Evolutionary conservation across 805 yeast genomes (phyloP), one percentile per base, ranked within the genome.

Genomic region (Hanseniaspora valbyensis): DNA sequence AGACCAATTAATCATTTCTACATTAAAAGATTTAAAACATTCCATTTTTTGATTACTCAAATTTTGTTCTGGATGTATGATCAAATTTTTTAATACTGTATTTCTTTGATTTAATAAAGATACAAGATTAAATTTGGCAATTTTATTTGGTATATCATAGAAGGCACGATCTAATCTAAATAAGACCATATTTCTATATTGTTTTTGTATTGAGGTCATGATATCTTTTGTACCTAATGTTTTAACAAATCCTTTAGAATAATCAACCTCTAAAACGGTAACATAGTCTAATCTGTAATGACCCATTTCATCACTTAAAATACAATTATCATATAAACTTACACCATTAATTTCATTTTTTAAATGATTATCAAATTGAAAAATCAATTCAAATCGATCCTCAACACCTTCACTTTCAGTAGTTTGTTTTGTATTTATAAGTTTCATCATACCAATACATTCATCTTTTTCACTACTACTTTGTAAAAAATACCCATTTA

Each of bases 131-230:
- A 67, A 83, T 41, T 96, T 68, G 0, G 95, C 88, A 30, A 81
- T 59, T 0, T 86, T 76, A 71, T 89, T 71, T 0, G 89, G 88
- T 56, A 76, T 79, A 50, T 77, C 81, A 66, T 80, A 74, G 42
- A 81, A 88, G 64, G 88, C 94, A 59, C 77, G 80, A 61, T 90
- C 97, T 24, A 89, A 70, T 50, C 97, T 69, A 56, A 76, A 48
- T 26, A 48, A 87, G 2, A 63, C 57, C 1, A 60, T 39, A 32
- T 40, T 26, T 39, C 16, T 13, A 24, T n/a, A 50, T 40, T 42
- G 55, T 45, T 43, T 44, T 34, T 52, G 55, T 58, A 49, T 50
- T 53, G 32, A 42, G 34, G n/a, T 53, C 37, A 22, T 33, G 25
- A 22, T 45, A 50, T 18, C 54, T 56, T 30, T 60, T 44, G 34